These are phyloP conservation scores for Trichosporon faecale DNA, from an alignment of 1,284 basidiomycete species.

Conservation along the genomic window DNA sequence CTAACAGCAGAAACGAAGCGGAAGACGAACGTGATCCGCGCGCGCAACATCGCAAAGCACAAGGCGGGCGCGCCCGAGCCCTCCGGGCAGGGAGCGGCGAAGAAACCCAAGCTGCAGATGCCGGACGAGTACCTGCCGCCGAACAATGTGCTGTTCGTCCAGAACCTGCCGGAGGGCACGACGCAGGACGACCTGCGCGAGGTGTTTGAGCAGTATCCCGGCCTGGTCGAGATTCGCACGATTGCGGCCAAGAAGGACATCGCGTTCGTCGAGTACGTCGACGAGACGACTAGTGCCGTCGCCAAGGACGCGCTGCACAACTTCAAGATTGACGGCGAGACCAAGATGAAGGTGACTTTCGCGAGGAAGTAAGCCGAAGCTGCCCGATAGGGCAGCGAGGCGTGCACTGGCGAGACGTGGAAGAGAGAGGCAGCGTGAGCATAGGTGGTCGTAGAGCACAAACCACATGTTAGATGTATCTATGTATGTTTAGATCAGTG, in stretches of 20 bases:
- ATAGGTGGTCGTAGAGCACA: no score
- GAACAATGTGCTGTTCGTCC: conserved; percentile 97
- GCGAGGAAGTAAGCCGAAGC: conserved; percentile 15
- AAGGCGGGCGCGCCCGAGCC: conserved; percentile 55
- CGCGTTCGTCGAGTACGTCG: conserved; percentile 90
- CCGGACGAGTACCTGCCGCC: conserved; percentile 99
- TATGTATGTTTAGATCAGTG: not conserved
- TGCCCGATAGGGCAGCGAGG: no score
- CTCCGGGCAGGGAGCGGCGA: conserved; percentile 23
- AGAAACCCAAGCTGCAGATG: conserved; percentile 75
- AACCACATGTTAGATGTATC: not conserved
- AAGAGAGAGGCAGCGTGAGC: no score
- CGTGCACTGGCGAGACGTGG: no score
- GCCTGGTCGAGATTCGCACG: conserved; percentile 89
- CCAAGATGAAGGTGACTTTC: conserved; percentile 23
- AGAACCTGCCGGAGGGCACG: conserved; percentile 83
- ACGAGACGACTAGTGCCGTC: conserved; percentile 81
- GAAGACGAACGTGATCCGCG: conserved; percentile 79
- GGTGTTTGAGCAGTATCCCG: conserved; percentile 88
- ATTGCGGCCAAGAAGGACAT: conserved; percentile 94
- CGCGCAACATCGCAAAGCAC: conserved; percentile 74
- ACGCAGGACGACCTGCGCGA: conserved; percentile 84
- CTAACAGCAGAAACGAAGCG: conserved; percentile 65
- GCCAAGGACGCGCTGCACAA: conserved; percentile 95
- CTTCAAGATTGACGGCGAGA: conserved; percentile 71